Percentiles rank a stretch among this genome's conserved stretches.
These are phyloP conservation scores for Ophiostoma sp. DNA, from an alignment of 2,329 filamentous ascomycete species.

Conservation along the genomic window DNA sequence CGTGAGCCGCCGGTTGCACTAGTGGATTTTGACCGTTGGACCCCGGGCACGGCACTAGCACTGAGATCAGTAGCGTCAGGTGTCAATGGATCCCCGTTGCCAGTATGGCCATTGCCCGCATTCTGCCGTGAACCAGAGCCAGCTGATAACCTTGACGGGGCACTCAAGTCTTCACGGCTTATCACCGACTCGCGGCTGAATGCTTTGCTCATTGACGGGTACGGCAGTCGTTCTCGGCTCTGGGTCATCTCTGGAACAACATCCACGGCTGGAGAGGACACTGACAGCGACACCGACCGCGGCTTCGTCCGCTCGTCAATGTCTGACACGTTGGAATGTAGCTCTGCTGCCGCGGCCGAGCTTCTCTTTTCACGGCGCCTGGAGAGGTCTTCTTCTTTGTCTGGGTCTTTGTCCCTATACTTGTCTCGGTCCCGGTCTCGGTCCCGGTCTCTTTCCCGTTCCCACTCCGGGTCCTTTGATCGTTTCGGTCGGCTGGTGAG, in stretches of 20 bases:
- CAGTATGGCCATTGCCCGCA: constrained; percentile 27
- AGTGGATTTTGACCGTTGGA: constrained; percentile 45
- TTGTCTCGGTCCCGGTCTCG: not conserved
- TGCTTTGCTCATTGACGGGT: constrained; percentile 81
- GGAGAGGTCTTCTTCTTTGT: not conserved
- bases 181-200: constrained; percentile 82
- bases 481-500: constrained; percentile 7
- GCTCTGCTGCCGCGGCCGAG: constrained; percentile 14
- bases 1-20: constrained; percentile 10
- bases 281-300: constrained; percentile 15
- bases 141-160: constrained; percentile 27
- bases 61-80: constrained; percentile 69
- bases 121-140: constrained; percentile 23
- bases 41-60: constrained; percentile 36
- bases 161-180: constrained; percentile 50
- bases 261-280: constrained; percentile 32
- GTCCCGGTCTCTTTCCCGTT: not conserved
- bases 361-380: constrained; percentile 19
- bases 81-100: constrained; percentile 53
- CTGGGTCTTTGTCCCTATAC: not conserved
- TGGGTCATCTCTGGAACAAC: constrained; percentile 46
- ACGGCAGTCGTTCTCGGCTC: constrained; percentile 54
- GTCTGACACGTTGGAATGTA: not conserved
- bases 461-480: constrained; percentile 15
- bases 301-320: constrained; percentile 15